Evolutionary conservation across 2,329 filamentous ascomycete species (phyloP), one percentile per base, ranked within the genome.

Genomic region (Aspergillus sp.): DNA sequence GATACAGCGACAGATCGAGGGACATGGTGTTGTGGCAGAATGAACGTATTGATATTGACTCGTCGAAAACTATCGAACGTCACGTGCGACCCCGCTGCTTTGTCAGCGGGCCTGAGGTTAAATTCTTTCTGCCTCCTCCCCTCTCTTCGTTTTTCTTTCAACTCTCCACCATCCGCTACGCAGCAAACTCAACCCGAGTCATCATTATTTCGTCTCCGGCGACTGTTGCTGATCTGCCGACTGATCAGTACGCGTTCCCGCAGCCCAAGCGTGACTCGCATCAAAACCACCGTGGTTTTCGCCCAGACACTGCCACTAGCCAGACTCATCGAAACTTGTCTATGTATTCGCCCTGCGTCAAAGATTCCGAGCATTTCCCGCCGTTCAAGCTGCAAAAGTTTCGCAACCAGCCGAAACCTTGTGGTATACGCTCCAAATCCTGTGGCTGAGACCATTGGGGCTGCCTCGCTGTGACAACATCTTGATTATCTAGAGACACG

Each of bases 311-410:
- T 42, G 35, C 28, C 35, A 44, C 19, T 22, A 10, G 5, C 19
- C 5, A 22, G 19, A 6, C 19, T 10, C 10, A 22, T 22, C 19
- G 55, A 51, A 54, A 59, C 50, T 70, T 82, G 86, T 93, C 83
- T 93, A 93, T 93, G 86, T 93, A 93, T 94, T 86, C 86, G 85
- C 82, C 85, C 84, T 82, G 82, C 79, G 76, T 76, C 78, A 78
- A 83, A 82, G 79, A 86, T 80, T 86, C 85, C 79, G 84, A 80
- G 84, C 81, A 89, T 80, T 79, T 81, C 71, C 80, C 80, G 76
- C 85, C 85, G 74, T 78, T 85, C 74, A 85, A 86, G 83, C 85
- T 93, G 83, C 86, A 88, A 78, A 74, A 81, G 76, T 93, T 93
- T 84, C 86, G 86, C 78, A 86, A 84, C 82, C 75, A 80, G 79